Evolutionary conservation across 495 filamentous ascomycete species (phyloP), one percentile per base, ranked within the genome.

Genomic region (Chlorociboria aeruginascens): DNA sequence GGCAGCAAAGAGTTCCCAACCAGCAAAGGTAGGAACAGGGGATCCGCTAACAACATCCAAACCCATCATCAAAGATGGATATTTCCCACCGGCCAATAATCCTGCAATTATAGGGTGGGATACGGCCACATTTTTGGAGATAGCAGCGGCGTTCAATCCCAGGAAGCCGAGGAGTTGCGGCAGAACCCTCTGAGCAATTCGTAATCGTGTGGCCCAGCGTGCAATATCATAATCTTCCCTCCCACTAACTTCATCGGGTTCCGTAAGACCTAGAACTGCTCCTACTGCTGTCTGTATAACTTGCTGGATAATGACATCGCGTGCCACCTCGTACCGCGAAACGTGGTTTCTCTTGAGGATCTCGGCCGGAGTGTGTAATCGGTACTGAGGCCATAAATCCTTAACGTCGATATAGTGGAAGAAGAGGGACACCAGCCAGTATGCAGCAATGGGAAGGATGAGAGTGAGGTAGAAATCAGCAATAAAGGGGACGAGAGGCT

Each of bases 291-390:
- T 84, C 64, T 95, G 89, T 30, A 95, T 79, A n/a, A 86, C 56
- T 55, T 97, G 90, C 61, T 97, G 87, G 31, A 95, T 57, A 34
- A 95, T 65, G 51, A 95, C 88, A 71, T 93, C 87, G 57, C 82
- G 80, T 16, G 87, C 75, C 3, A 94, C 87, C 52, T 95, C 81
- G 64, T 72, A 82, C 44, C 85, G 75, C 44, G 82, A 76, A 40
- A 86, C 90, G 55, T 83, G 86, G 65, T 97, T 97, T 49, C 90
- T 73, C 63, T 86, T 83, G 13, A 81, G 61, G 45, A 95, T 74
- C 58, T 95, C 90, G 43, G 84, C 86, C 28, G 90, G 89, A 0
- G 90, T 95, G 70, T 95, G 90, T 37, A 96, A 69, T 43, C 90
- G 81, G 67, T 95, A 93, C 54, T 89, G 74, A 31, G 86, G 77